A percentile compares a stretch with the other conserved stretches of the same genome.
Evolutionary conservation across 208 protist genomes (phyloP).

Genomic region (Trypanosoma rangeli): DNA sequence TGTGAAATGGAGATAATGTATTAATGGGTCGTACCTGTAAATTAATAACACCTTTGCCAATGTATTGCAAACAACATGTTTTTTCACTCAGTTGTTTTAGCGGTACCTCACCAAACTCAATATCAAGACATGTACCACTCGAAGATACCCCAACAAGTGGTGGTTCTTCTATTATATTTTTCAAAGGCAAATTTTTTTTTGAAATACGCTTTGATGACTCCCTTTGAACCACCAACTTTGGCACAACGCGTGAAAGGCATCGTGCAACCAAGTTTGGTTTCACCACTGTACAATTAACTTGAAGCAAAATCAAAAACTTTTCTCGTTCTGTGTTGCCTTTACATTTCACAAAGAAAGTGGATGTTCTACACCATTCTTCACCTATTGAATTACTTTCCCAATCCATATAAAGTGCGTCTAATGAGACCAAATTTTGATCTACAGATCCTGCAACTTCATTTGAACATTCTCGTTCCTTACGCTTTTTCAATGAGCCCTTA

Average conservation of each 20-base stretch:
- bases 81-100: conserved; percentile 44
- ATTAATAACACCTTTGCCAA: conserved; percentile 22
- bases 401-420: conserved; percentile 27
- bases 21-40: conserved; percentile 54
- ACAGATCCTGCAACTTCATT: neutral
- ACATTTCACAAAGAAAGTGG: conserved; percentile 37
- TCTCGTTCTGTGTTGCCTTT: neutral
- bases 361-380: conserved; percentile 37
- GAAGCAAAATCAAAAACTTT: conserved; percentile 22
- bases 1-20: conserved; percentile 57
- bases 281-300: conserved; percentile 44
- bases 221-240: conserved; percentile 17
- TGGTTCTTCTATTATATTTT: conserved; percentile 7
- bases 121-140: conserved; percentile 10
- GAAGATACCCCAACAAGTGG: conserved; percentile 27
- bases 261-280: conserved; percentile 23
- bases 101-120: conserved; percentile 69
- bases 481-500: conserved; percentile 18
- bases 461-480: conserved; percentile 21
- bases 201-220: conserved; percentile 16
- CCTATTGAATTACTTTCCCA: conserved; percentile 30
- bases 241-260: conserved; percentile 13
- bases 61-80: conserved; percentile 47
- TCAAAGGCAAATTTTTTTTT: conserved; percentile 21
- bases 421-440: neutral